These are phyloP conservation scores for Avena eriantha DNA, from an alignment of 176 grass and related monocot genomes.

Conservation along the genomic window DNA sequence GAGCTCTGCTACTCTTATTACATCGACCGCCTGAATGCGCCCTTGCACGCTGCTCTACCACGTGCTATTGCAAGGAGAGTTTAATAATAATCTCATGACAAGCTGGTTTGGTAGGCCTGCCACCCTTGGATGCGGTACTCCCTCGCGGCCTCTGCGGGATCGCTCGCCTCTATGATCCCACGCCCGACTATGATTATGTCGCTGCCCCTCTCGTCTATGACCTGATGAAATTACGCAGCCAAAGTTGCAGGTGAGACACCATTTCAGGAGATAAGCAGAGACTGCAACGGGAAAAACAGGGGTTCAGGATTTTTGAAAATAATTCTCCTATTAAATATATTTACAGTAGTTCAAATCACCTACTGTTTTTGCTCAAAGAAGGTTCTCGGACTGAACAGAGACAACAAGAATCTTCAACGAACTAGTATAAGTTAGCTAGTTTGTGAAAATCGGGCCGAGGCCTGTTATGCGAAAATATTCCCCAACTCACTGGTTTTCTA, in stretches of 20 bases:
- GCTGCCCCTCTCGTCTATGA: constrained; percentile 72
- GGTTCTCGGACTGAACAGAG: too few relatives aligned
- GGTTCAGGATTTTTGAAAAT: too few relatives aligned
- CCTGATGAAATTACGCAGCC: constrained; percentile 45
- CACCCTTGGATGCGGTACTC: constrained; percentile 79
- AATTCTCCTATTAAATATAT: too few relatives aligned
- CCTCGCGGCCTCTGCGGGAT: constrained; percentile 56
- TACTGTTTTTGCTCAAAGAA: too few relatives aligned
- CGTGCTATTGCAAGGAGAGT: background rate
- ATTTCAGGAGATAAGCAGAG: background rate
- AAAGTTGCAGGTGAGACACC: background rate
- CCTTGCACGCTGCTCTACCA: background rate
- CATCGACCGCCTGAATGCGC: background rate
- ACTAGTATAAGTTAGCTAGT: too few relatives aligned
- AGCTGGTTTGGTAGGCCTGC: constrained; percentile 71
- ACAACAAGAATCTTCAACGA: too few relatives aligned
- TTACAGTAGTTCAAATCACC: too few relatives aligned
- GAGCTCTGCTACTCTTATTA: constrained; percentile 36
- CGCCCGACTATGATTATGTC: constrained; percentile 90
- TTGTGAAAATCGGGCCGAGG: too few relatives aligned
- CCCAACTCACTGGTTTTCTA: too few relatives aligned
- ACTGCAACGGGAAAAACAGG: background rate
- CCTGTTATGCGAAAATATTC: too few relatives aligned
- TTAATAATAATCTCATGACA: constrained; percentile 35
- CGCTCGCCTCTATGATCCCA: constrained; percentile 70